Conservation (phyloP, 768 basidiomycete species). For the Calocybe cyanea region DNA sequence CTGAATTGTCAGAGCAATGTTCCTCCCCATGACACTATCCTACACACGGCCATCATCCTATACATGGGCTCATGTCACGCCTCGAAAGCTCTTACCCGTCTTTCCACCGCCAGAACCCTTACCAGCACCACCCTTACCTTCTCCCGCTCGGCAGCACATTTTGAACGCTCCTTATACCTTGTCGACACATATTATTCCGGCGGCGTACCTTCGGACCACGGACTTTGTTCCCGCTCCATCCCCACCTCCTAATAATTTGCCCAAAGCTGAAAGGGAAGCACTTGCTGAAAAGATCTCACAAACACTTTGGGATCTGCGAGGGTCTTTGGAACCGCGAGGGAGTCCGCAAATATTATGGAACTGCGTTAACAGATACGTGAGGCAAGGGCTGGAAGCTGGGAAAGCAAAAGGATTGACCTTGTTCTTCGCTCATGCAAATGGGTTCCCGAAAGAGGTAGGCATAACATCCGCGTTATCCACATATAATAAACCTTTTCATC, state of each 20-base stretch:
- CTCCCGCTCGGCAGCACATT: slow-evolving; percentile 29
- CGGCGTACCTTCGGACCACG: slow-evolving; percentile 46
- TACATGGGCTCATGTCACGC: slow-evolving; percentile 23
- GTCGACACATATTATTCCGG: slow-evolving; percentile 54
- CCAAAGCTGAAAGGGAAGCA: slow-evolving; percentile 34
- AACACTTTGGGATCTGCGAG: slow-evolving; percentile 27
- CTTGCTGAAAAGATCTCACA: slow-evolving; percentile 20
- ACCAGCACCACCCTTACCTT: slow-evolving; percentile 34
- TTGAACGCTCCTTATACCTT: slow-evolving; percentile 36
- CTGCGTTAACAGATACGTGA: slow-evolving; percentile 67
- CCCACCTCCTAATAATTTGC: slow-evolving; percentile 23
- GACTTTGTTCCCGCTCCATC: slow-evolving; percentile 35
- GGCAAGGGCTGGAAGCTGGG: slow-evolving; percentile 23
- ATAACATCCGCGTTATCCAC: too few relatives aligned
- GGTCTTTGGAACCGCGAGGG: slow-evolving; percentile 31
- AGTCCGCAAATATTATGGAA: slow-evolving; percentile 56
- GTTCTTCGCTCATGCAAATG: slow-evolving; percentile 81
- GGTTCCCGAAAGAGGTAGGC: slow-evolving; percentile 81
- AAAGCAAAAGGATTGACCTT: slow-evolving; percentile 55
- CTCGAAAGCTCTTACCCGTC: slow-evolving; percentile 27
- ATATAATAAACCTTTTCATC: too few relatives aligned
- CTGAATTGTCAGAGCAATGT: too few relatives aligned
- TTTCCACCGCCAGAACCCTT: slow-evolving; percentile 36
- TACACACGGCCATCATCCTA: slow-evolving; percentile 23
- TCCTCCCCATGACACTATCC: slow-evolving; percentile 8